phyloP scores from a whole-genome alignment of 768 basidiomycete genomes.

The Termitomyces sp. region DNA sequence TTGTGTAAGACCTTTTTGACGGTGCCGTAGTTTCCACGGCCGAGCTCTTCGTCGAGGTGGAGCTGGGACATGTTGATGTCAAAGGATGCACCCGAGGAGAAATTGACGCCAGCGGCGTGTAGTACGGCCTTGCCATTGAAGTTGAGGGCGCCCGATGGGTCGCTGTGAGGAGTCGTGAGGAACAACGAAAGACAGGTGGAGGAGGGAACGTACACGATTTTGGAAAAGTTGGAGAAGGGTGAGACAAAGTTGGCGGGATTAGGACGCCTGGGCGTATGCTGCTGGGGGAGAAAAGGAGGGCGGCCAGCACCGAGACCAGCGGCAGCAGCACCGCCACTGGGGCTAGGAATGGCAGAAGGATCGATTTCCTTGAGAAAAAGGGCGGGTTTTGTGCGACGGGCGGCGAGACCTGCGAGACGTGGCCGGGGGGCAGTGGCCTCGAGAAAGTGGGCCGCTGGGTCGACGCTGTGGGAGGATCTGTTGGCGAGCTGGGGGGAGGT shows the following conservation, averaged over 20 bases:
- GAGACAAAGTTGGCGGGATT: constrained; percentile 49
- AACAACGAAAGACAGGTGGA: background rate
- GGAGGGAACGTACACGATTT: constrained; percentile 65
- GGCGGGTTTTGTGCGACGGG: constrained; percentile 45
- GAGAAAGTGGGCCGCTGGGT: constrained; percentile 25
- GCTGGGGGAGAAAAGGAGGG: constrained; percentile 39
- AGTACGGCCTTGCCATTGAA: constrained; percentile 92
- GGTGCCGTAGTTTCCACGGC: constrained; percentile 95
- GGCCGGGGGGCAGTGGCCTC: constrained; percentile 6
- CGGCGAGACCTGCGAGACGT: constrained; percentile 29
- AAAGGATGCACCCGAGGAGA: constrained; percentile 86
- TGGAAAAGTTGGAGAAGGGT: constrained; percentile 89
- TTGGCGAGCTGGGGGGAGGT: constrained; percentile 15
- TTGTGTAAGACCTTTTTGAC: constrained; percentile 94
- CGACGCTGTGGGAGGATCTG: constrained; percentile 33
- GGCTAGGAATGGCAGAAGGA: constrained; percentile 31
- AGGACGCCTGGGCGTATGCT: constrained; percentile 28
- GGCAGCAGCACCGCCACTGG: constrained; percentile 50
- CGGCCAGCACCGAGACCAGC: constrained; percentile 71
- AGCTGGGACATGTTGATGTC: constrained; percentile 94
- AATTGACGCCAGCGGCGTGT: constrained; percentile 80
- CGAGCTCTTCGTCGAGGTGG: constrained; percentile 87
- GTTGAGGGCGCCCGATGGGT: constrained; percentile 93
- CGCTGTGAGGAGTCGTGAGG: constrained; percentile 42
- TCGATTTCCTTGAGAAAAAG: constrained; percentile 65